Evolutionary conservation across 805 yeast species (phyloP), one percentile per base, ranked within the genome.

Genomic region (Barnettozyma populi): DNA sequence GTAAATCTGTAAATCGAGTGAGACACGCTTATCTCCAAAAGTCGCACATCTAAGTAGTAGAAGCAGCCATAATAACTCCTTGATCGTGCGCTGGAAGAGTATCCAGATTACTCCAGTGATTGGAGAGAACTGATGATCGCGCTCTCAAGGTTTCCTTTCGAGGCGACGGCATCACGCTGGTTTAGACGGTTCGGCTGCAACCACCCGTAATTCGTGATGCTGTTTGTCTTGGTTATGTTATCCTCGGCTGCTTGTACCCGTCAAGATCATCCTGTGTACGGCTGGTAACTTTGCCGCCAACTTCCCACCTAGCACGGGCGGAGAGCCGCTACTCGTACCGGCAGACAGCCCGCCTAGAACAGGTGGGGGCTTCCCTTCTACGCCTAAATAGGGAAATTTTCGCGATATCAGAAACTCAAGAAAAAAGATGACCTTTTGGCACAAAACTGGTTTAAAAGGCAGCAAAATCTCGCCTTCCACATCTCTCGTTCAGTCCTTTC

Each of bases 401-500:
- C 47, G 47, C 43, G 42, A n/a, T 13, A 14, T 19, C 27, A 16
- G 36, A 24, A 18, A 7, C 14, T 5, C 11, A 37, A 32, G 11
- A 36, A 29, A 23, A 44, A 44, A 31, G 38, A 38, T 37, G 42
- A 38, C 42, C 47, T 9, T 27, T 38, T 37, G 47, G 37, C 42
- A 44, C 29, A 44, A 44, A 37, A 24, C 16, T 14, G 20, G 10
- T 21, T 36, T 36, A 36, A 36, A 36, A 21, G 25, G 40, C 38
- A 7, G 16, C 37, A 16, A 35, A 35, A 35, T 19, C 37, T 16
- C 37, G 21, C 37, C 37, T 35, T 19, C 14, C 36, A 5, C 3
- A 9, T 35, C 6, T 18, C 11, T 35, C 14, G 8, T 14, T 5
- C 21, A 4, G 6, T 18, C 16, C 18, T 35, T 7, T 19, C 10